Evolutionary conservation across 345 rosid species (phyloP).

Genomic region (Ceriops tagal): DNA sequence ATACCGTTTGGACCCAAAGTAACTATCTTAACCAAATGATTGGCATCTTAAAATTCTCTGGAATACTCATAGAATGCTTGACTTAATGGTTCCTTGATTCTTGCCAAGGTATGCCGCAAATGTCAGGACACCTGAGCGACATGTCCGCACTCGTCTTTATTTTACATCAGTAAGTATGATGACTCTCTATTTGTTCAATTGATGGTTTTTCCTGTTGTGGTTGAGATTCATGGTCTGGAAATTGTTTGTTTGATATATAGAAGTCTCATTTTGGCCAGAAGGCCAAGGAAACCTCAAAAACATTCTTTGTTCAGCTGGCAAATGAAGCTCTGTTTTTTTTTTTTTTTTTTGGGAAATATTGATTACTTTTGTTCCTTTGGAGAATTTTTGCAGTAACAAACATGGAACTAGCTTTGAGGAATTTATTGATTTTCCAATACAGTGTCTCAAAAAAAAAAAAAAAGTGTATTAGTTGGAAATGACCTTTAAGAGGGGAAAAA

Average conservation of each 20-base stretch:
- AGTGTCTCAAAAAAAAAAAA: no score
- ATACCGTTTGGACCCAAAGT: conserved; percentile 98
- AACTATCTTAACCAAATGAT: conserved; percentile 7
- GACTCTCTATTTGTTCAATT: not conserved
- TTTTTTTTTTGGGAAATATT: not conserved
- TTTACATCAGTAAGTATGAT: conserved; percentile 86
- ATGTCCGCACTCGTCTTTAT: conserved; percentile 95
- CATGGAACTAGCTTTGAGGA: not conserved
- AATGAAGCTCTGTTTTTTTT: not conserved
- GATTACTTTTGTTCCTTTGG: not conserved
- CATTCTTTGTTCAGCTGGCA: not conserved
- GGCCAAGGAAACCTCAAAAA: not conserved
- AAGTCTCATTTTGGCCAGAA: not conserved
- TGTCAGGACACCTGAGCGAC: conserved; percentile 98
- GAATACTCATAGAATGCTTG: not conserved
- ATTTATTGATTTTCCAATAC: conserved; percentile 4
- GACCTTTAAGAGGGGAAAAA: no score
- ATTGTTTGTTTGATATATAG: not conserved
- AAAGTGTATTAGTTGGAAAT: no score
- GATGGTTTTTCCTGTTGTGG: not conserved
- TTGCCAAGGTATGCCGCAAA: conserved; percentile 88
- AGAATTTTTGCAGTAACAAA: not conserved
- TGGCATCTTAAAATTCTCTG: not conserved
- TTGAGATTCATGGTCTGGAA: not conserved
- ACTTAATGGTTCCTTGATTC: conserved; percentile 8